A percentile compares a stretch with the other conserved stretches of the same genome.
Evolutionary conservation across 495 filamentous ascomycete genomes (phyloP).

Genomic region (Daldinia grandis): DNA sequence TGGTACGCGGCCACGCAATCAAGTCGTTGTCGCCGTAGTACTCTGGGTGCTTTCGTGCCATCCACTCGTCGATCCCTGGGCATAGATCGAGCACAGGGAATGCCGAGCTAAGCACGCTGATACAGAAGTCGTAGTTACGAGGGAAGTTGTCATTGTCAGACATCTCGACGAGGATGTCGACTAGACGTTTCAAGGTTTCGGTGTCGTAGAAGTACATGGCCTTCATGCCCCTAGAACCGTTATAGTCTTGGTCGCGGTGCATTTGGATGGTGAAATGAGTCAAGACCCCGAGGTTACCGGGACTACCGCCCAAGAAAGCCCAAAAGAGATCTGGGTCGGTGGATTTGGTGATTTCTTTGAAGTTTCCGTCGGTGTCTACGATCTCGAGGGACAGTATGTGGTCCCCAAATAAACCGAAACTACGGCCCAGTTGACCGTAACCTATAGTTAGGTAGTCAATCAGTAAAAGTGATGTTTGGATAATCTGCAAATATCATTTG

Average conservation of each 20-base stretch:
- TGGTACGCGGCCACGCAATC: conserved; percentile 45
- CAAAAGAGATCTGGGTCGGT: conserved; percentile 52
- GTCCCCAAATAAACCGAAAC: conserved; percentile 55
- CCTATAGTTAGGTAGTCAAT: conserved; percentile 28
- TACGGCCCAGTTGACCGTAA: conserved; percentile 52
- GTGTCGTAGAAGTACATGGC: conserved; percentile 46
- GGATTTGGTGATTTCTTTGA: conserved; percentile 49
- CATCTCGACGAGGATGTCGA: conserved; percentile 52
- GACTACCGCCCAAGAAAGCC: conserved; percentile 55
- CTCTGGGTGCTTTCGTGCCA: conserved; percentile 46
- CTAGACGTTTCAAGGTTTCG: conserved; percentile 44
- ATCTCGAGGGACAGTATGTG: conserved; percentile 51
- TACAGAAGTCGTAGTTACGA: conserved; percentile 53
- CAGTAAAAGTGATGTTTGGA: neutral
- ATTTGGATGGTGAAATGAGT: conserved; percentile 54
- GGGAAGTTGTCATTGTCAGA: conserved; percentile 51
- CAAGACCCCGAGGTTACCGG: conserved; percentile 54
- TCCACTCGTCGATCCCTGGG: conserved; percentile 45
- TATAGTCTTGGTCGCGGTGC: conserved; percentile 50
- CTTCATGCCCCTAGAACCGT: conserved; percentile 49
- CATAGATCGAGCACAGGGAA: conserved; percentile 45
- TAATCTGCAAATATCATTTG: neutral
- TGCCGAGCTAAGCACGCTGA: conserved; percentile 52
- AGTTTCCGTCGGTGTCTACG: conserved; percentile 49
- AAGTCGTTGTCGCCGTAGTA: conserved; percentile 44